Evolutionary conservation across 2,329 filamentous ascomycete species (phyloP), one percentile per base, ranked within the genome.

Genomic region (Fusarium siculi): DNA sequence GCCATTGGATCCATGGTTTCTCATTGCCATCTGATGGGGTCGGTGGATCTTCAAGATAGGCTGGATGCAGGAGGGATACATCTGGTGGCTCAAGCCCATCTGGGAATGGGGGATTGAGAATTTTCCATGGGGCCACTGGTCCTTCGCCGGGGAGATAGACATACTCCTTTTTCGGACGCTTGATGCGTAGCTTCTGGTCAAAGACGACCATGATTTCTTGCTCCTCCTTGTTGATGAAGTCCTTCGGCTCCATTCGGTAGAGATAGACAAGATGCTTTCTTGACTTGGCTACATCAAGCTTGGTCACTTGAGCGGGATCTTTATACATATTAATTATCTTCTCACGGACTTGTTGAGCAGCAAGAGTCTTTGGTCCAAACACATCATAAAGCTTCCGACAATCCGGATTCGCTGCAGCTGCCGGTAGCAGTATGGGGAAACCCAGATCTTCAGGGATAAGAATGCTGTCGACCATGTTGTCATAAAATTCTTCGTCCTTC

Each of bases 351-450:
- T 21, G 23, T 7, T 28, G 42, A 23, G 9, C 15, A 18, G 23
- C 11, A n/a, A 58, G 23, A 3, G 4, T 16, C 5, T 49, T 34
- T 9, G 23, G 32, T 0, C 8, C 23, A 2, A 58, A 36, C 0
- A 14, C 0, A 1, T 49, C 8, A 25, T 58, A 58, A 37, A 58
- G 55, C 10, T 30, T 58, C 1, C 32, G 40, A 14, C 40, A 49
- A n/a, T 58, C 42, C 3, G 32, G 5, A 30, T 30, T 49, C 10
- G 23, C 23, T 6, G n/a, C 7, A 3, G 40, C 55, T 19, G 55
- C 42, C 2, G 55, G 23, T 3, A 58, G 16, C 1, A 58, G 14
- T 2, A 37, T 37, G 3, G 23, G 42, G 14, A 49, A 49, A 6
- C 14, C 42, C 19, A 58, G 23, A n/a, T 58, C 55, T 18, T 6